These are phyloP conservation scores for Penicillium taxi DNA, from an alignment of 495 filamentous ascomycete species.

Conservation along the genomic window DNA sequence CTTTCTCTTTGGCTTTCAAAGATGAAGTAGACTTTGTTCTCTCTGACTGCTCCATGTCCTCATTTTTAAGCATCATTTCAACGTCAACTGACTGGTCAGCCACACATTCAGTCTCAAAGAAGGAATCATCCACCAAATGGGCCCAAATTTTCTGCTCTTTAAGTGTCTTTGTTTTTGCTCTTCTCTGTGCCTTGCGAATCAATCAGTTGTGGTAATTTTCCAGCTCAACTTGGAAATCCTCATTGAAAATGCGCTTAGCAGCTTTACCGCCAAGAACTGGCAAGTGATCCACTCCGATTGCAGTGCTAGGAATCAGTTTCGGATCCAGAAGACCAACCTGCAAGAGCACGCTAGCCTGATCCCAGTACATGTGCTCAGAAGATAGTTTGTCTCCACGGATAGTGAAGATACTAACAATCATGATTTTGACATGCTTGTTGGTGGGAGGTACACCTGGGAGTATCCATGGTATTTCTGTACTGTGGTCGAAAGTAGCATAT, in stretches of 20 bases:
- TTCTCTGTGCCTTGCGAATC: no score
- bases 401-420: constrained; percentile 67
- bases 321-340: constrained; percentile 70
- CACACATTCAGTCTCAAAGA: constrained; percentile 19
- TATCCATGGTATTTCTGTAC: constrained; percentile 68
- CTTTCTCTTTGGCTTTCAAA: no score
- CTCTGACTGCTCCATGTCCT: no score
- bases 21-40: no score
- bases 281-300: constrained; percentile 50
- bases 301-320: constrained; percentile 42
- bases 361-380: constrained; percentile 83
- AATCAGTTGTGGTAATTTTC: constrained; percentile 36
- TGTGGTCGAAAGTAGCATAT: constrained; percentile 58
- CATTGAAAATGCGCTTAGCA: constrained; percentile 58
- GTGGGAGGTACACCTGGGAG: constrained; percentile 71
- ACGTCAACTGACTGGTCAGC: constrained; percentile 9
- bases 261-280: constrained; percentile 63
- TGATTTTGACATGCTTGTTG: constrained; percentile 55
- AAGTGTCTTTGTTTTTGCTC: constrained; percentile 19
- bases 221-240: constrained; percentile 38
- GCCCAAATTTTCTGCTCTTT: constrained; percentile 5
- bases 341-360: constrained; percentile 71
- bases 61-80: no score
- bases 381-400: constrained; percentile 66
- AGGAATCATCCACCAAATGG: constrained; percentile 19